These are phyloP conservation scores for Naganishia friedmannii DNA, from an alignment of 768 basidiomycete genomes.

Conservation along the genomic window DNA sequence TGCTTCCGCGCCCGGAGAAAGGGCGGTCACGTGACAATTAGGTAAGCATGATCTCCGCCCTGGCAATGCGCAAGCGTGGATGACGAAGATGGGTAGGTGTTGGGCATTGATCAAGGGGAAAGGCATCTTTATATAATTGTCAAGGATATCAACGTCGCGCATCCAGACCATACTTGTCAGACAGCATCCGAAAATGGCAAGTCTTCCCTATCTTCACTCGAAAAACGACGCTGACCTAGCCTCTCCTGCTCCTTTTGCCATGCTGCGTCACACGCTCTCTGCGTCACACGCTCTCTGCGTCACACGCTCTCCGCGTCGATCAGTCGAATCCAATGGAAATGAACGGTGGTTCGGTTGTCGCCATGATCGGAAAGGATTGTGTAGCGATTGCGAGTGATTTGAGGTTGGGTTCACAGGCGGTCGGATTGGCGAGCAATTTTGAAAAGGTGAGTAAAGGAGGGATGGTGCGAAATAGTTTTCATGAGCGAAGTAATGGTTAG, in stretches of 20 bases:
- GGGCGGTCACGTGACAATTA: slow-evolving; percentile 12
- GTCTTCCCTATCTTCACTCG: neutral
- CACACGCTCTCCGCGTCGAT: too few species aligned
- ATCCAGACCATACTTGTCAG: neutral
- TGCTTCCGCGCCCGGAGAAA: slow-evolving; percentile 9
- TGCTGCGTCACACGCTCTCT: too few species aligned
- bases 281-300: too few species aligned
- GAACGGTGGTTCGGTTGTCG: slow-evolving; percentile 97
- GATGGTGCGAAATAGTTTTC: neutral
- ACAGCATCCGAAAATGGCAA: neutral
- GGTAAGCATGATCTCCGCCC: neutral
- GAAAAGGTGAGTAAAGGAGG: slow-evolving; percentile 69
- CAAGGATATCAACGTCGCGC: neutral
- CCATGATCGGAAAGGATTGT: slow-evolving; percentile 98
- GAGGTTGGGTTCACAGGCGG: slow-evolving; percentile 77
- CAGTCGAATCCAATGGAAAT: slow-evolving; percentile 62
- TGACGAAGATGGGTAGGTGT: slow-evolving; percentile 6
- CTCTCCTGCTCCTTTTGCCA: too few species aligned
- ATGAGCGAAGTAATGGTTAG: neutral
- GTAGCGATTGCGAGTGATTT: slow-evolving; percentile 97
- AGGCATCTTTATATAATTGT: too few species aligned
- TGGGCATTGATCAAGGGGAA: neutral
- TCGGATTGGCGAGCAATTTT: slow-evolving; percentile 86
- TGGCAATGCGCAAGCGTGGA: slow-evolving; percentile 18
- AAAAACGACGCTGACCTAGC: too few species aligned